A percentile compares a stretch with the other conserved stretches of the same genome.
These are phyloP conservation scores for Macrophomina tecta DNA, from an alignment of 2,329 filamentous ascomycete species.

Conservation along the genomic window DNA sequence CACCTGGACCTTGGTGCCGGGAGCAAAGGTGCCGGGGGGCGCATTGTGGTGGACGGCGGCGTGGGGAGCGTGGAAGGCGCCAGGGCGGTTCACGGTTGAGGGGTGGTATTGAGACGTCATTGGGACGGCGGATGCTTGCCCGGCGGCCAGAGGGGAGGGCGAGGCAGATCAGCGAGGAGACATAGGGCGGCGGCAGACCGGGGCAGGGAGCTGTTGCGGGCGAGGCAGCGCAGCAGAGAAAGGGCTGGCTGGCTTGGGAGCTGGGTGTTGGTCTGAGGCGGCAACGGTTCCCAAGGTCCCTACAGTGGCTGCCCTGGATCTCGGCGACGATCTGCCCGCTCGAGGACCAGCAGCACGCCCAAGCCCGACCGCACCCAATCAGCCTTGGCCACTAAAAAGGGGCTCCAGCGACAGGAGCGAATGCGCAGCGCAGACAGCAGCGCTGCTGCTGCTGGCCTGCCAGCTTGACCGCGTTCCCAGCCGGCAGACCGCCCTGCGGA, in stretches of 20 bases:
- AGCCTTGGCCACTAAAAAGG: slow-evolving; percentile 24
- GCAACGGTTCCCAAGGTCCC: slow-evolving; percentile 7
- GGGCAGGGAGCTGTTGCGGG: slow-evolving; percentile 12
- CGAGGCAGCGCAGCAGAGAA: slow-evolving; percentile 14
- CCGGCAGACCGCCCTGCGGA: slow-evolving; percentile 15
- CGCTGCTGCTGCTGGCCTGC: background rate
- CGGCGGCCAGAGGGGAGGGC: slow-evolving; percentile 25
- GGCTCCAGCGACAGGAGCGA: slow-evolving; percentile 17
- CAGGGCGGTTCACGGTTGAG: slow-evolving; percentile 41
- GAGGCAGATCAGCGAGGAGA: slow-evolving; percentile 27
- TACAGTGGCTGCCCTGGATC: slow-evolving; percentile 16
- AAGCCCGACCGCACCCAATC: slow-evolving; percentile 21
- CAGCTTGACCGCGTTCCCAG: background rate
- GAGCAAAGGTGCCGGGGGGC: slow-evolving; percentile 78
- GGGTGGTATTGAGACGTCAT: slow-evolving; percentile 49
- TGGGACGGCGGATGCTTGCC: slow-evolving; percentile 21
- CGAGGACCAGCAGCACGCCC: slow-evolving; percentile 23
- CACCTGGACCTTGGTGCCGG: slow-evolving; percentile 96
- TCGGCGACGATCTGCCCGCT: slow-evolving; percentile 25
- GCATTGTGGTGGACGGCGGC: slow-evolving; percentile 41
- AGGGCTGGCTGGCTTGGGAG: slow-evolving; percentile 20
- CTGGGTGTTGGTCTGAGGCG: slow-evolving; percentile 26
- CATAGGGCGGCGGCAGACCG: slow-evolving; percentile 19
- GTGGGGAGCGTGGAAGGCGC: slow-evolving; percentile 41
- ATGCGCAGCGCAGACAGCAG: slow-evolving; percentile 10